These are phyloP conservation scores for Rhododendron griersonianum DNA, from an alignment of 148 eudicot genomes.

Conservation along the genomic window DNA sequence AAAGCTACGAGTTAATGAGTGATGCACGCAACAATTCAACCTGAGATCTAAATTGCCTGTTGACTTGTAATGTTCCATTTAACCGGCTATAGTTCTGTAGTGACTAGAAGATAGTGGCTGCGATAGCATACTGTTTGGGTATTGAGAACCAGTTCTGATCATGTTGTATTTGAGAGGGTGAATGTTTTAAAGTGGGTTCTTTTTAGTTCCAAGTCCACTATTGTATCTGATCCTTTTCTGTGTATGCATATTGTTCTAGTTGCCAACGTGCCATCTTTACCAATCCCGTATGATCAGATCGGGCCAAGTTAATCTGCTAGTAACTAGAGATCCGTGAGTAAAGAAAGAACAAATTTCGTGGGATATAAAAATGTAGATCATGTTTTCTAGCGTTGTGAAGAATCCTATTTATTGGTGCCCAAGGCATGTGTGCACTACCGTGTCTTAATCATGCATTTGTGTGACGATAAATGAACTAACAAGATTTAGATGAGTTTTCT, in stretches of 20 bases:
- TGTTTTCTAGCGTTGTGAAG: neutral
- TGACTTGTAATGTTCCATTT: neutral
- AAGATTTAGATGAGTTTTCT: neutral
- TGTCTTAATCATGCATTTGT: neutral
- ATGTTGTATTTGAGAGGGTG: neutral
- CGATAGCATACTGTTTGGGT: neutral
- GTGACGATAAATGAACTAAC: neutral
- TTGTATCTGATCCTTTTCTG: neutral
- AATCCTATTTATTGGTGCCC: neutral
- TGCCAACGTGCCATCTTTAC: neutral
- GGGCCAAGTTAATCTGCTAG: neutral
- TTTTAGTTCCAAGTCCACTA: neutral
- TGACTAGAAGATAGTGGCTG: neutral
- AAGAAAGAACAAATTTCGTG: neutral
- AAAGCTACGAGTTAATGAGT: neutral
- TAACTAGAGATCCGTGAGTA: neutral
- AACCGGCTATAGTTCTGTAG: neutral
- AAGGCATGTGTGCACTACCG: neutral
- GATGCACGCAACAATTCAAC: neutral
- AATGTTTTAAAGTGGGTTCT: neutral
- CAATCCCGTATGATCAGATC: neutral
- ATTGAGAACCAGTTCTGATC: constrained; percentile 1
- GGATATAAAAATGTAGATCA: neutral
- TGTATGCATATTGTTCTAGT: neutral
- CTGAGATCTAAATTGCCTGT: neutral